Percentiles rank a stretch among this genome's conserved stretches.
These are phyloP conservation scores for Trifolium fragiferum DNA, from an alignment of 306 rosid genomes.

Conservation along the genomic window DNA sequence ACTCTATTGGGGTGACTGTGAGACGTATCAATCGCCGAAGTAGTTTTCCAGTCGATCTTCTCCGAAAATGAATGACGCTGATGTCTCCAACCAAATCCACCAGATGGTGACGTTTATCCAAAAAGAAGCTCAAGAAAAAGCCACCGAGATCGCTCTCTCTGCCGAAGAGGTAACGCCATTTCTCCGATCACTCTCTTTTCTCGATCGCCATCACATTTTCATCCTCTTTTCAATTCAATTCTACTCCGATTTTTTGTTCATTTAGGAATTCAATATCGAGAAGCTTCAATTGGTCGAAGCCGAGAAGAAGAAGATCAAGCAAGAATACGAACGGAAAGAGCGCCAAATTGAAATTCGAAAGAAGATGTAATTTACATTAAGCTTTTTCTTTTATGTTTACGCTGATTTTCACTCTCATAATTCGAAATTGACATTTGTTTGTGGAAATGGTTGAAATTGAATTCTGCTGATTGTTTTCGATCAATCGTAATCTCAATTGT, in stretches of 20 bases:
- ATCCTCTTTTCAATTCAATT: neutral
- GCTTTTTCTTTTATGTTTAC: neutral
- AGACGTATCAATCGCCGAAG: neutral
- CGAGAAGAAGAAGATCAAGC: slow-evolving; percentile 96
- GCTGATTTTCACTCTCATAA: neutral
- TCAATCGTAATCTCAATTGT: neutral
- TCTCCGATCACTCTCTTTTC: slow-evolving; percentile 1
- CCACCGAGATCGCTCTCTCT: slow-evolving; percentile 95
- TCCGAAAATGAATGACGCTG: slow-evolving; percentile 87
- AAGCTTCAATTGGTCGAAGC: slow-evolving; percentile 93
- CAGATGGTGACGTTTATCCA: slow-evolving; percentile 97
- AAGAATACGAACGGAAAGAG: slow-evolving; percentile 90
- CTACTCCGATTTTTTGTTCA: neutral
- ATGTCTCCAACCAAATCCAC: slow-evolving; percentile 96
- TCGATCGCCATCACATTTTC: neutral
- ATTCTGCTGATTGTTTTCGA: neutral
- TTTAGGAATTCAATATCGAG: slow-evolving; percentile 94
- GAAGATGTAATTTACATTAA: slow-evolving; percentile 67
- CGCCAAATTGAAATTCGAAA: slow-evolving; percentile 92
- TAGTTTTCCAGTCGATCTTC: slow-evolving; percentile 38
- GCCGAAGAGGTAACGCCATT: slow-evolving; percentile 73
- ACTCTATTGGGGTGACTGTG: neutral
- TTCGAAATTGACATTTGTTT: neutral
- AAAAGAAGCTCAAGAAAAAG: slow-evolving; percentile 97
- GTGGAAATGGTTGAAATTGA: slow-evolving; percentile 10